Base-by-base conservation (phyloP, 2,329 filamentous ascomycete genomes). In the Tolypocladium capitatum region DNA sequence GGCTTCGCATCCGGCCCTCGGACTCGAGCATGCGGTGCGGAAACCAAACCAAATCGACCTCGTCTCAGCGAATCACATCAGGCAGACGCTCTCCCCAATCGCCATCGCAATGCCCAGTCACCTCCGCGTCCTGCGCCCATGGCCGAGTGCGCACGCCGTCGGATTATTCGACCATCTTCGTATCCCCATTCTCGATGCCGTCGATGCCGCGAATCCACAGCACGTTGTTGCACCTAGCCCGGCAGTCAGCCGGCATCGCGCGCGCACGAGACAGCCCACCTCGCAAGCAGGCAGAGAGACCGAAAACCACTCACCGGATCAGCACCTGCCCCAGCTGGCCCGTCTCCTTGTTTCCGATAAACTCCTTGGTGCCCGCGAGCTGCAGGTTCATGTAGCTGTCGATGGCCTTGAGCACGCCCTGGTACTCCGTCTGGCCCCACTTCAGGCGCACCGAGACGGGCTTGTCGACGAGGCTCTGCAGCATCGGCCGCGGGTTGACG, bases 371-470 rank as follows among this genome's bases (percentile, higher is more conserved):
- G 59, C 84, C 83, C 55, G 83, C 81, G 53, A 98, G 78, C 71
- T 97, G 89, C 54, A 98, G 82, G 73, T 98, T 98, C 91, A 98
- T 97, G 74, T 98, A 98, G 63, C 86, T 89, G 72, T 98, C 92
- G 62, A 94, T 86, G 59, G 85, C 91, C 62, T 95, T 86, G 53
- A 98, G 80, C 55, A 80, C 80, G 64, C 92, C 92, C 67, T 91
- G 94, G 78, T 98, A 98, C 68, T 98, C 92, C 51, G 88, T 92
- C 68, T 96, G 84, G 58, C 88, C 89, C 92, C 92, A 98, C 78
- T 98, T 98, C 55, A 98, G 78, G 59, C 90, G 87, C 54, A 98
- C 85, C 53, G 90, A 75, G 62, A 98, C 83, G 61, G 91, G 80
- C 67, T 94, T 86, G 73, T 94, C 86, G 69, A 98, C 85, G 54